Evolutionary conservation across 352 stramenopile genomes (phyloP).

Genomic region (Phytophthora cajani): DNA sequence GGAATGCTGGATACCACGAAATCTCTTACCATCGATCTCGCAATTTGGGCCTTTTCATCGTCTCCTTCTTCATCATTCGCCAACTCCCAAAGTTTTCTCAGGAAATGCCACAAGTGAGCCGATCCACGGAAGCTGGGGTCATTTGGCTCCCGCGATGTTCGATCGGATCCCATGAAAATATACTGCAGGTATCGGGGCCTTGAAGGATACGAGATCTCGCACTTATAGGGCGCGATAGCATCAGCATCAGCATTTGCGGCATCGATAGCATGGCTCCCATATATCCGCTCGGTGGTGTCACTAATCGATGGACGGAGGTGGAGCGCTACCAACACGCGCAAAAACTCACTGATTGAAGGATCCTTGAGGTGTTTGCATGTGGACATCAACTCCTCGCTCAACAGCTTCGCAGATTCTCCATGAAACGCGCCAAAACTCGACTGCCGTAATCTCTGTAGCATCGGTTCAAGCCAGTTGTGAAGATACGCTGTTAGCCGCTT

Average conservation of each 20-base stretch:
- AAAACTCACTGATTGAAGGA: constrained; percentile 5
- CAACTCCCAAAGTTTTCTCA: constrained; percentile 31
- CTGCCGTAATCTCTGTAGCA: constrained; percentile 26
- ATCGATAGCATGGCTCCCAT: neutral
- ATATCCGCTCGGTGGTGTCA: neutral
- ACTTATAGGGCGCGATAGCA: neutral
- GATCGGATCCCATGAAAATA: constrained; percentile 20
- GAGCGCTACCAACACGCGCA: constrained; percentile 13
- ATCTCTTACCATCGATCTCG: constrained; percentile 2
- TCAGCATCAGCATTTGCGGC: neutral
- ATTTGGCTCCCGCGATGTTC: constrained; percentile 22
- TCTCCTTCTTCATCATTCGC: neutral
- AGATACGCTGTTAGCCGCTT: constrained; percentile 27
- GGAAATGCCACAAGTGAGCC: constrained; percentile 36
- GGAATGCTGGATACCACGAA: constrained; percentile 10
- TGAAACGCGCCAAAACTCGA: constrained; percentile 18
- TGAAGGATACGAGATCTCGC: neutral
- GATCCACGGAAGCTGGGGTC: constrained; percentile 39
- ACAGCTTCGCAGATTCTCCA: constrained; percentile 13
- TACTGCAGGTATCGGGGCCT: constrained; percentile 20
- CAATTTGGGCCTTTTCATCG: neutral
- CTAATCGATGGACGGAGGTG: neutral
- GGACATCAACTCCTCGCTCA: constrained; percentile 21
- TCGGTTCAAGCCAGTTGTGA: constrained; percentile 19
- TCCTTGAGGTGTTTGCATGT: constrained; percentile 10